Percentiles rank a stretch among this genome's conserved stretches.
Evolutionary conservation across 148 eudicot species (phyloP).

Genomic region (Rhododendron molle): DNA sequence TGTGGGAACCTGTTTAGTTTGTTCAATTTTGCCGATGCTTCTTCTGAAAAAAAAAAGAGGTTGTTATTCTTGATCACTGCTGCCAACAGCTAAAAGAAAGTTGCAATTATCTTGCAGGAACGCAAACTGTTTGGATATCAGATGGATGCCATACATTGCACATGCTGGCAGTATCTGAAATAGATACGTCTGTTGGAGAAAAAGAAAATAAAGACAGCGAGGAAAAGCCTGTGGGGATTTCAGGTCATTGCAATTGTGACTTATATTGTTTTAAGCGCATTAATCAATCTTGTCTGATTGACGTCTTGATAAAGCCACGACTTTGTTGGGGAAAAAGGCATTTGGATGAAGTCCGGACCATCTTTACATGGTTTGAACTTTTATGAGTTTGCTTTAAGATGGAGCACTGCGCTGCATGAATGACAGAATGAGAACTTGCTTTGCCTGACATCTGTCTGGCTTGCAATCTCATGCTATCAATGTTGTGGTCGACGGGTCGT

Average conservation of each 20-base stretch:
- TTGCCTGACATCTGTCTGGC: neutral
- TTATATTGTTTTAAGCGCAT: neutral
- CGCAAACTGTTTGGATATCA: slow-evolving; percentile 68
- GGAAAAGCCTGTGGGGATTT: slow-evolving; percentile 37
- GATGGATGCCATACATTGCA: slow-evolving; percentile 70
- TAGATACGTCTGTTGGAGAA: slow-evolving; percentile 37
- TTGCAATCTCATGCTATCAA: neutral
- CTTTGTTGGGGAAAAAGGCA: neutral
- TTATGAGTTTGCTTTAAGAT: neutral
- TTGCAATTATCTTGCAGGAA: slow-evolving; percentile 44
- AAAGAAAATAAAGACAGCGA: slow-evolving; percentile 30
- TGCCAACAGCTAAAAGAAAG: neutral
- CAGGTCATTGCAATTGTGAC: slow-evolving; percentile 42
- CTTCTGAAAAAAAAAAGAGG: neutral
- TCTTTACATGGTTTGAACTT: slow-evolving; percentile 4
- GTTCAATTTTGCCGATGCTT: neutral
- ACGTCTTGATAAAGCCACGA: neutral
- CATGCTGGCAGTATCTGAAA: slow-evolving; percentile 36
- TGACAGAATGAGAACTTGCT: neutral
- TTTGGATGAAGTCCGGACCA: neutral
- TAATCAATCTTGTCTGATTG: neutral
- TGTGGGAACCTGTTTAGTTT: neutral
- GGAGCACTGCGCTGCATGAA: neutral
- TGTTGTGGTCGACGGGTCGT: neutral
- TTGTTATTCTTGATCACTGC: neutral